These are phyloP conservation scores for Blastocystis sp. DNA, from an alignment of 352 stramenopile genomes.

Conservation along the genomic window DNA sequence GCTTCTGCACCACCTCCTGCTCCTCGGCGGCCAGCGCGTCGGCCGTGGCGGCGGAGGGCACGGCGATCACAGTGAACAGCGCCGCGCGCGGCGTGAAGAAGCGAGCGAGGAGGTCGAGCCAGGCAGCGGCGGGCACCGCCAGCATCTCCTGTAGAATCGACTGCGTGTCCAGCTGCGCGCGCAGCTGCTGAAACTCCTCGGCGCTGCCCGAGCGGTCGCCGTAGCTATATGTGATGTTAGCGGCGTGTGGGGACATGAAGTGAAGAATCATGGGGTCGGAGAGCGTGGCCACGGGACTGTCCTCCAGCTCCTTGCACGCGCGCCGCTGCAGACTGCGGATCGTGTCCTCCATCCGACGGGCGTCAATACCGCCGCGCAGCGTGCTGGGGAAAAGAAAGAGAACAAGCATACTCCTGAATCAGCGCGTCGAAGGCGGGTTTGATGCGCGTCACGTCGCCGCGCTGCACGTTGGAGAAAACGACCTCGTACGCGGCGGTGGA, in stretches of 20 bases:
- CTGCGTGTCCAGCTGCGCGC: neutral
- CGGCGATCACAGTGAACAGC: slow-evolving; percentile 26
- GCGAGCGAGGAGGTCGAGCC: neutral
- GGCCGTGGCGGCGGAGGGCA: slow-evolving; percentile 5
- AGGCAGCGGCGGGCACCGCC: neutral
- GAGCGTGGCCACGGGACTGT: neutral
- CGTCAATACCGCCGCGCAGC: neutral
- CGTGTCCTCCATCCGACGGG: neutral
- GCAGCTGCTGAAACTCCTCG: neutral
- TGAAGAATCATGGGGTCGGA: slow-evolving; percentile 1
- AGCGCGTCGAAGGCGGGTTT: neutral
- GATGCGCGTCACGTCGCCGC: neutral
- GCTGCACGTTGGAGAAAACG: slow-evolving; percentile 22
- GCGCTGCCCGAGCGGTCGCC: neutral
- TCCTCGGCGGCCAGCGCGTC: neutral
- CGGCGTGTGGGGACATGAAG: neutral
- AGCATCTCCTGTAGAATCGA: neutral
- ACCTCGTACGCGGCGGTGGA: neutral
- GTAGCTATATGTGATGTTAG: neutral
- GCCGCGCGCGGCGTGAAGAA: slow-evolving; percentile 12
- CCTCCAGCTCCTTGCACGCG: neutral
- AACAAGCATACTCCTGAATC: neutral
- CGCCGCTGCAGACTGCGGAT: neutral
- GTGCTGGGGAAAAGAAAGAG: neutral
- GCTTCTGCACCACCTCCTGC: neutral